phyloP scores from a whole-genome alignment of 1,139 yeast species.

The Wickerhamiella pararugosa region DNA sequence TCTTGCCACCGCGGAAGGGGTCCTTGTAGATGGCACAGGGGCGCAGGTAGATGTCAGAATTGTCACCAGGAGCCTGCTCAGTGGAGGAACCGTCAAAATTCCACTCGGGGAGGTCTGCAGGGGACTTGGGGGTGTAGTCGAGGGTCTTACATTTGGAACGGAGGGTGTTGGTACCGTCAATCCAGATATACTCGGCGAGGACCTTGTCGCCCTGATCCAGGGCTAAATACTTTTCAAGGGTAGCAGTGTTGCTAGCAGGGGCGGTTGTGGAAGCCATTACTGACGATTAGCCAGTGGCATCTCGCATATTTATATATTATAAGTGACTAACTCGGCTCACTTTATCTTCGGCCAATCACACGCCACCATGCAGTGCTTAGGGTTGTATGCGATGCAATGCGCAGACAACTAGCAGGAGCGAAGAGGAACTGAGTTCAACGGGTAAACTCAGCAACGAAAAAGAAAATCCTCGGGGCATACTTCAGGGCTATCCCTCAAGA shows the following conservation, averaged over 20 bases:
- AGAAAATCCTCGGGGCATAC: no score
- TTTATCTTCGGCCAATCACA: no score
- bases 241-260: conserved; percentile 18
- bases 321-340: no score
- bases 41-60: conserved; percentile 86
- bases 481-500: no score
- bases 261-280: neutral
- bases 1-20: conserved; percentile 96
- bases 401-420: no score
- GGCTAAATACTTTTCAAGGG: conserved; percentile 62
- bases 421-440: no score
- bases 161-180: conserved; percentile 80
- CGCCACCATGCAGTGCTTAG: no score
- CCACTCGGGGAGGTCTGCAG: conserved; percentile 95
- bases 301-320: no score
- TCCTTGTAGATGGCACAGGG: conserved; percentile 91
- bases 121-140: conserved; percentile 45
- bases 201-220: conserved; percentile 76
- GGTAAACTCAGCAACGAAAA: no score
- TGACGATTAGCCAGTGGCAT: no score
- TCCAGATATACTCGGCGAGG: conserved; percentile 96
- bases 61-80: conserved; percentile 96
- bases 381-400: no score
- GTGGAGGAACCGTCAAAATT: conserved; percentile 98
- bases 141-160: conserved; percentile 93